Evolutionary conservation across 1,284 basidiomycete species (phyloP), one percentile per base, ranked within the genome.

Genomic region (Naganishia albida): DNA sequence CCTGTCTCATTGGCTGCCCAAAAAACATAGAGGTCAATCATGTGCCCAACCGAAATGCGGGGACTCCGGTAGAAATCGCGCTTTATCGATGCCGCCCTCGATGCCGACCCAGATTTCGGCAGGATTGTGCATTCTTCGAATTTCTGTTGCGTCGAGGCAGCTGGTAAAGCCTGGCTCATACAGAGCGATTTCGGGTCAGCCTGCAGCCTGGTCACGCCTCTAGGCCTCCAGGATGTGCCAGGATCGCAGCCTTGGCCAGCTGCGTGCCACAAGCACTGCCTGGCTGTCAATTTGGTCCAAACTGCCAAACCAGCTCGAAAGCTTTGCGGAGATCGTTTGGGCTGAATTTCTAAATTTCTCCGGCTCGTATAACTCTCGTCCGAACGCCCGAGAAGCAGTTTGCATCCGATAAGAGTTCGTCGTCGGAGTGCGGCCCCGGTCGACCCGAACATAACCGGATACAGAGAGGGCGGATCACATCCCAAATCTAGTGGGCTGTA

Each of bases 11-110:
- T 60, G 57, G 57, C 57, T 50, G 46, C 34, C 20, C 46, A 34
- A 60, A 59, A 49, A 39, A 50, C 57, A 48, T 48, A 15, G n/a
- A 25, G 44, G 57, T 39, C 57, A 39, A 39, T 60, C 57, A 60
- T 60, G 57, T 60, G 57, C 46, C 3, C 34, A 59, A 46, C 20
- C 28, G 12, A 3, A 49, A 42, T 60, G 57, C 43, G 57, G 57
- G 56, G 57, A 60, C 57, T 60, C 57, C 57, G 57, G 57, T 60
- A 30, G 43, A 60, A 60, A 40, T 60, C 57, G 57, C 57, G 57
- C 57, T 60, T 25, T 49, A 40, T 40, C 46, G 46, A 50, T 60
- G 57, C 57, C 57, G 57, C 46, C 48, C 13, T 43, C 2, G 34
- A 56, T 56, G 54, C 54, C 54, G 54, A 56, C 42, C n/a, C 16